Base-by-base conservation (phyloP, 371 early-diverging fungal species). In the Syncephalastrum contaminatum region DNA sequence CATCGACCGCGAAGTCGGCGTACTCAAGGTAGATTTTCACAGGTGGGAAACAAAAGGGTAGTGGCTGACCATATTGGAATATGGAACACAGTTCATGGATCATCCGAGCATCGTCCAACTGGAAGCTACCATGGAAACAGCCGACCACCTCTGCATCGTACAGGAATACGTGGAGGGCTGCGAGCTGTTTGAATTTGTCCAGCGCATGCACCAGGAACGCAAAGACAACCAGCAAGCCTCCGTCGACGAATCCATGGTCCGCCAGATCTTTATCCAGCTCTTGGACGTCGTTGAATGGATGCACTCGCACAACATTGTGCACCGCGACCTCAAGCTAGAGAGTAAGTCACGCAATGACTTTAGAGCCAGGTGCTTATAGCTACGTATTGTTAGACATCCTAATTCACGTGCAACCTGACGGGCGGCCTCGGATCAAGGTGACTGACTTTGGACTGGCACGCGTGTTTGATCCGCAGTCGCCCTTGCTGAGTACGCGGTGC, bases 251-350 rank as follows among this genome's bases (percentile, higher is more conserved):
- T 20, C 18, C 1, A 42, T 67, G 20, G 62, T 74, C 13, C 61
- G 60, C 19, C 48, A 43, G 8, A 52, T 81, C 8, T 83, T 81
- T 55, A 50, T 72, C 41, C 82, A 88, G 59, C 54, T 89, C 14
- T 59, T 85, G 4, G 56, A 72, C 20, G 90, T 85, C 30, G 82
- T 90, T 5, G 60, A 73, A 27, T 89, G 84, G 70, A 62, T 88
- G 70, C 92, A 92, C 64, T 80, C 78, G 18, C 77, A 80, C 53
- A 79, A 85, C 48, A 82, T 90, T 58, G 85, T 87, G 14, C 92
- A 92, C 69, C 69, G 90, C 40, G 92, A 92, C 62, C 60, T 92
- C 8, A 92, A 92, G 60, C 73, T 89, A 12, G 89, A 92, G 69
- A 91, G 89, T 81, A 81, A 72, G 73, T 65, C 21, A 50, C n/a